phyloP scores from a whole-genome alignment of 176 grass and related monocot species.

The Bothriochloa decipiens region DNA sequence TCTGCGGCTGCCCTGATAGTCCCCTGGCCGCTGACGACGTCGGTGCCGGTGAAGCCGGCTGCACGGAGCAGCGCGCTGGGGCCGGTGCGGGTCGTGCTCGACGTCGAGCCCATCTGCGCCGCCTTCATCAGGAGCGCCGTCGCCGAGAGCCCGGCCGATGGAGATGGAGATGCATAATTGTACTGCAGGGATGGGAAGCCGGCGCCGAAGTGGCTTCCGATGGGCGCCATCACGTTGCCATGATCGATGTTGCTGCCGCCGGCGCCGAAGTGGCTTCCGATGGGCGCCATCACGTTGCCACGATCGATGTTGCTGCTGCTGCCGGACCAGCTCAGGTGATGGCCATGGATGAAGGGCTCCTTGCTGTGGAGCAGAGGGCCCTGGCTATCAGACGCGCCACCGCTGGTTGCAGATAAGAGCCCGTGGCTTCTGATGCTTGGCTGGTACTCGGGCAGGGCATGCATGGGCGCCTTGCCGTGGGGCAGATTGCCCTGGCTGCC shows the following conservation, averaged over 20 bases:
- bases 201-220: constrained; percentile 25
- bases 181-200: constrained; percentile 36
- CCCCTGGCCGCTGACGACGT: not conserved
- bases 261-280: constrained; percentile 29
- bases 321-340: constrained; percentile 19
- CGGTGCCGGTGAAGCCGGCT: not conserved
- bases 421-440: constrained; percentile 5
- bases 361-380: constrained; percentile 69
- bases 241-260: not conserved
- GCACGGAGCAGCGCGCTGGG: constrained; percentile 58
- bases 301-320: not conserved
- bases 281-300: constrained; percentile 11
- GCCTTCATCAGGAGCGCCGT: constrained; percentile 93
- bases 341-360: constrained; percentile 58
- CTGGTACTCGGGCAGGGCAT: constrained; percentile 41
- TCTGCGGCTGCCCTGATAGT: constrained; percentile 16
- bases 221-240: constrained; percentile 11
- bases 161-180: constrained; percentile 5
- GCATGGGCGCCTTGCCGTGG: constrained; percentile 70
- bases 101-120: constrained; percentile 83
- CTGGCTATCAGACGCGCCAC: constrained; percentile 7
- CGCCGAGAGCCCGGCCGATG: constrained; percentile 53
- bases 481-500: constrained; percentile 41
- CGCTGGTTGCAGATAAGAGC: constrained; percentile 51
- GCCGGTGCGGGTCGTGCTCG: constrained; percentile 30